Conservation (phyloP, 2,329 filamentous ascomycete species). For the Amphichorda felina region DNA sequence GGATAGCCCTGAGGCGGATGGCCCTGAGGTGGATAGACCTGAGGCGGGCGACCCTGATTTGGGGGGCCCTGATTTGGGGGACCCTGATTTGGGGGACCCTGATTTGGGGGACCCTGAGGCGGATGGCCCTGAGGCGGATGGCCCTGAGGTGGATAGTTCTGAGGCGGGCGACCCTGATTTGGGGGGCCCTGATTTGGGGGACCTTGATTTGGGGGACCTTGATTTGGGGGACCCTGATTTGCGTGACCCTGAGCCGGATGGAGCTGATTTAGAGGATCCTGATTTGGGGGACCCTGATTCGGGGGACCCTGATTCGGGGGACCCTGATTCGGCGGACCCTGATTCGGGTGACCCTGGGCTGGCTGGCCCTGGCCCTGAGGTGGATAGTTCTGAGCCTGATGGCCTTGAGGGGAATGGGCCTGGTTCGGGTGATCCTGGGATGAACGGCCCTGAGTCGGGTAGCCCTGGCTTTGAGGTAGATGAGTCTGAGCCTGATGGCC, state of each 20-base stretch:
- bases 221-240: not conserved
- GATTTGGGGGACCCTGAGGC: not conserved
- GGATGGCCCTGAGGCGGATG: too few relatives aligned
- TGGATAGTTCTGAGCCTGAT: too few relatives aligned
- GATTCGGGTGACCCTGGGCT: not conserved
- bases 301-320: not conserved
- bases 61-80: not conserved
- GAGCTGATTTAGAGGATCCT: not conserved
- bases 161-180: not conserved
- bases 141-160: not conserved
- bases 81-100: not conserved
- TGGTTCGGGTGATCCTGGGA: not conserved
- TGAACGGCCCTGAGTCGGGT: too few relatives aligned
- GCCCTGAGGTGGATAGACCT: not conserved
- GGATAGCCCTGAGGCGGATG: not conserved
- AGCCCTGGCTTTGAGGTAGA: not conserved
- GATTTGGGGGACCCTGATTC: not conserved
- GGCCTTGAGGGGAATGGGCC: not conserved
- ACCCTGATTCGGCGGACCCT: too few relatives aligned
- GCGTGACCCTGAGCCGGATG: too few relatives aligned
- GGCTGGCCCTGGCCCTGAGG: not conserved
- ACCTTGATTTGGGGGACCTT: too few relatives aligned
- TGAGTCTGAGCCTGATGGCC: not conserved
- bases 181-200: not conserved
- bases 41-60: not conserved